These are phyloP conservation scores for Fusarium verticillioides DNA, from an alignment of 2,329 filamentous ascomycete species.

Conservation along the genomic window DNA sequence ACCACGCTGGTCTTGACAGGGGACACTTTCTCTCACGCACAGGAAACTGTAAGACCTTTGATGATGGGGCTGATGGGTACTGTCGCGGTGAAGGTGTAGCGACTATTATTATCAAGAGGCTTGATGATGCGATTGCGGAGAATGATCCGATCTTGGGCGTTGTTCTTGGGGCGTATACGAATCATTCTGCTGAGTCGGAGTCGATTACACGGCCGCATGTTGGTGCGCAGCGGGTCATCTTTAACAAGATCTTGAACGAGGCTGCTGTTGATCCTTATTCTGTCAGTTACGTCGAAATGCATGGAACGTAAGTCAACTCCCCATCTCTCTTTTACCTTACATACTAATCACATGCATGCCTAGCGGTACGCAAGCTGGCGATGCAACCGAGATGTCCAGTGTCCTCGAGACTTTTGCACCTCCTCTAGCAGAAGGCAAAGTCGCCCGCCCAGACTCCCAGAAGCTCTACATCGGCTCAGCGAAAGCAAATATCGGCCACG, in stretches of 20 bases:
- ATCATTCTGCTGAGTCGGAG: slow-evolving; percentile 76
- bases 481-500: slow-evolving; percentile 74
- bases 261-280: slow-evolving; percentile 80
- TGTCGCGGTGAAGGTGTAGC: slow-evolving; percentile 63
- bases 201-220: slow-evolving; percentile 79
- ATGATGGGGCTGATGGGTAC: slow-evolving; percentile 71
- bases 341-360: rapidly evolving
- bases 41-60: slow-evolving; percentile 57
- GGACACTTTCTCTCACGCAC: slow-evolving; percentile 70
- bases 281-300: slow-evolving; percentile 89
- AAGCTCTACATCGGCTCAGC: slow-evolving; percentile 68
- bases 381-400: slow-evolving; percentile 83
- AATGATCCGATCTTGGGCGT: slow-evolving; percentile 74
- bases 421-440: background rate
- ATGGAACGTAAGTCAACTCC: slow-evolving; percentile 62
- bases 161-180: slow-evolving; percentile 72
- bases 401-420: slow-evolving; percentile 70
- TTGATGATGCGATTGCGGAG: slow-evolving; percentile 61
- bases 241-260: slow-evolving; percentile 73
- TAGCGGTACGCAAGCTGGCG: slow-evolving; percentile 72
- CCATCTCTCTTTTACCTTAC: rapidly evolving
- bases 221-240: slow-evolving; percentile 70
- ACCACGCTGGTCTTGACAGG: slow-evolving; percentile 71
- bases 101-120: slow-evolving; percentile 60
- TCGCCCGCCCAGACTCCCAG: slow-evolving; percentile 9